phyloP scores from a whole-genome alignment of 306 rosid species.

The Pterocarpus macrocarpus region DNA sequence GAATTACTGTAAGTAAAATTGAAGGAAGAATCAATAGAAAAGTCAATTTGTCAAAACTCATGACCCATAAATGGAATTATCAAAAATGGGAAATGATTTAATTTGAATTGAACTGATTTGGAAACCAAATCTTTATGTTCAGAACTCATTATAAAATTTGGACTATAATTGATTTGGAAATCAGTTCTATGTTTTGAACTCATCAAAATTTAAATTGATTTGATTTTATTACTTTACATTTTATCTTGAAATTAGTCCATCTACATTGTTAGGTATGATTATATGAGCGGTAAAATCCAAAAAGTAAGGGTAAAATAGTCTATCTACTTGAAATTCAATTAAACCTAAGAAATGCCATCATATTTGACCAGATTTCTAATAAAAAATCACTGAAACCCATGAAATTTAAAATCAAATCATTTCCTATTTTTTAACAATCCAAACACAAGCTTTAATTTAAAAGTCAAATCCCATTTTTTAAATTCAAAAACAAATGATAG shows the following conservation, averaged over 20 bases:
- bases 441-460: neutral
- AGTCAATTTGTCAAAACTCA: conserved; percentile 25
- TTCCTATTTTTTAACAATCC: neutral
- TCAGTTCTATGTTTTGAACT: neutral
- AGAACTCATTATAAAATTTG: neutral
- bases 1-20: conserved; percentile 6
- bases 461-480: neutral
- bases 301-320: neutral
- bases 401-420: neutral
- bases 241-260: neutral
- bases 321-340: neutral
- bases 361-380: neutral
- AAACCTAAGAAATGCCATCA: neutral
- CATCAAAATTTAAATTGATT: neutral
- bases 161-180: too few species aligned
- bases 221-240: neutral
- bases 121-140: neutral
- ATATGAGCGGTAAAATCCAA: neutral
- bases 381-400: neutral
- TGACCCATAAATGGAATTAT: conserved; percentile 2
- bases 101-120: neutral
- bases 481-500: neutral
- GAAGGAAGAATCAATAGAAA: conserved; percentile 23
- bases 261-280: neutral
- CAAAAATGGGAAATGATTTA: neutral